Evolutionary conservation across 2,329 filamentous ascomycete genomes (phyloP).

Genomic region (Nemania diffusa): DNA sequence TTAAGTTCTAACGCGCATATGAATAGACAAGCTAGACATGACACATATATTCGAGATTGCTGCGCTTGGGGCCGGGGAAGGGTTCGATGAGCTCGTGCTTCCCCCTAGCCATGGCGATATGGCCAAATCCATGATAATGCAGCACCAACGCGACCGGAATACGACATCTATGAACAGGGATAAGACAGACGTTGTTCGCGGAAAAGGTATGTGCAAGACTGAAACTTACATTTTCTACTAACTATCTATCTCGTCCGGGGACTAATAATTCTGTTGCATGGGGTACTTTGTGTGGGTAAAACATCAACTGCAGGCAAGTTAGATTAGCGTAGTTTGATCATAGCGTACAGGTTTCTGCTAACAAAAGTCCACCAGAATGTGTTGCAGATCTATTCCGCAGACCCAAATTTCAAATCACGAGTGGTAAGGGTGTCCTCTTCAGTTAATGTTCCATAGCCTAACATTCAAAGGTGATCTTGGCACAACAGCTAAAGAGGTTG

Average conservation of each 20-base stretch:
- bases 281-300: slow-evolving; percentile 38
- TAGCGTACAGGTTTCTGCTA: background rate
- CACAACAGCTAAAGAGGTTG: slow-evolving; percentile 48
- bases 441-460: background rate
- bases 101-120: slow-evolving; percentile 43
- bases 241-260: background rate
- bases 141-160: slow-evolving; percentile 48
- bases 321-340: background rate
- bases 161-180: slow-evolving; percentile 28
- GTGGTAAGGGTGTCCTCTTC: slow-evolving; percentile 35
- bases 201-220: slow-evolving; percentile 46
- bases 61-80: slow-evolving; percentile 18
- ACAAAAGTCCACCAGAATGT: slow-evolving; percentile 24
- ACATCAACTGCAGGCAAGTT: slow-evolving; percentile 36
- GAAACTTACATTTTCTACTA: background rate
- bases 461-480: slow-evolving; percentile 45
- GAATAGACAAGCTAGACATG: slow-evolving; percentile 35
- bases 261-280: slow-evolving; percentile 37
- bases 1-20: background rate
- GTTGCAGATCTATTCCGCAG: slow-evolving; percentile 34
- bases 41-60: slow-evolving; percentile 22
- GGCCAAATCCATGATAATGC: slow-evolving; percentile 46
- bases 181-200: slow-evolving; percentile 47
- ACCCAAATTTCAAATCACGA: slow-evolving; percentile 39
- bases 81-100: slow-evolving; percentile 47